Base-by-base conservation (phyloP, 2,329 filamentous ascomycete genomes). In the Colletotrichum nymphaeae region DNA sequence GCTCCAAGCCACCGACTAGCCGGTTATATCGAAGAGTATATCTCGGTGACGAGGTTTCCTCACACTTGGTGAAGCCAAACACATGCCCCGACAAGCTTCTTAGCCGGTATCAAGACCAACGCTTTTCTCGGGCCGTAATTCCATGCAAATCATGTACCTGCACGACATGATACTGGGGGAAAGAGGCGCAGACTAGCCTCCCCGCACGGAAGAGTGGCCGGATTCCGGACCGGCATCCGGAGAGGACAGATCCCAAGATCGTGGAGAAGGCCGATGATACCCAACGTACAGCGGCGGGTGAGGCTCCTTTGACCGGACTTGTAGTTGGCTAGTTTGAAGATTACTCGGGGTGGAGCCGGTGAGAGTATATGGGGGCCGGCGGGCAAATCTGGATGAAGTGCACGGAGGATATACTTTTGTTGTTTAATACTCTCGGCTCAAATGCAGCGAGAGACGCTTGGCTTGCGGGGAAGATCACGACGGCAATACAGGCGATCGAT, bases 401-500 rank as follows among this genome's bases (percentile, higher is more conserved):
- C 24, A 9, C 5, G n/a, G n/a, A 69, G 55, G 66, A 52, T 64
- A 66, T 63, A 32, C 19, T 69, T 6, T 19, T n/a, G 65, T n/a
- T 59, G 42, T 64, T 64, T 28, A 26, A 19, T 58, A n/a, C 14
- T 14, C 28, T 24, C 46, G 14, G 22, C 42, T 59, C 35, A 26
- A 8, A 58, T 57, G 52, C 35, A 72, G 16, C 19, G 12, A 7
- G 16, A 57, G 55, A n/a, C 19, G 58, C 65, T 72, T 55, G 66
- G 60, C 70, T 30, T 52, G 26, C 46, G 26, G 55, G 55, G 66
- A 32, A 59, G 60, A 32, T 4, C 19, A 58, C 26, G 35, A 24
- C 46, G 60, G 67, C 46, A 56, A 64, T 62, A 60, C 62, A 60
- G 56, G n/a, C 26, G 42, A 37, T 65, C 46, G 26, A n/a, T 49